These are phyloP conservation scores for Eutypella sp. DNA, from an alignment of 2,329 filamentous ascomycete genomes.

Conservation along the genomic window DNA sequence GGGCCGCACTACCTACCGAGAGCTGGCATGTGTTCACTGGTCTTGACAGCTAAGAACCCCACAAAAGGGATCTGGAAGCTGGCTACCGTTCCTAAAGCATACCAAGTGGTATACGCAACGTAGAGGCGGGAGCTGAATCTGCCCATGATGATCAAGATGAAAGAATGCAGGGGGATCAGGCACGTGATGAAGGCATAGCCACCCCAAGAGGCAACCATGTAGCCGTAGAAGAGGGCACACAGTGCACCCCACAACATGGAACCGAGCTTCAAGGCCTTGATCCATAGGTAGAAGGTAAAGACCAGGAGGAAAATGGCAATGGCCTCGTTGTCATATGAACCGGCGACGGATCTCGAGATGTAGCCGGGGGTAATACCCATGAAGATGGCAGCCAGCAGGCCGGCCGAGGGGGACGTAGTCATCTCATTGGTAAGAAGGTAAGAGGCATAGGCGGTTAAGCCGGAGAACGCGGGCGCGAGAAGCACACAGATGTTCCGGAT, in stretches of 20 bases:
- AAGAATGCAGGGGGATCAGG: slow-evolving; percentile 86
- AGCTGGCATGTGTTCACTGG: slow-evolving; percentile 97
- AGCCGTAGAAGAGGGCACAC: slow-evolving; percentile 94
- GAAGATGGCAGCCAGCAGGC: slow-evolving; percentile 87
- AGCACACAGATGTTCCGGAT: slow-evolving; percentile 99
- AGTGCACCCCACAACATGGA: slow-evolving; percentile 96
- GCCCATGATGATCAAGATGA: slow-evolving; percentile 94
- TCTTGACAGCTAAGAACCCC: slow-evolving; percentile 91
- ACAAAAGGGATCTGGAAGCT: slow-evolving; percentile 99
- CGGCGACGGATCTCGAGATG: slow-evolving; percentile 94
- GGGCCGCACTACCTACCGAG: slow-evolving; percentile 56
- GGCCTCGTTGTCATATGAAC: slow-evolving; percentile 98
- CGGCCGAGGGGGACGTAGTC: slow-evolving; percentile 90
- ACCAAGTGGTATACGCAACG: slow-evolving; percentile 97
- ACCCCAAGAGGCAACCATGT: slow-evolving; percentile 99
- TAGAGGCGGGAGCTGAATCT: slow-evolving; percentile 91
- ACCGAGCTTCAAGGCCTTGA: slow-evolving; percentile 94
- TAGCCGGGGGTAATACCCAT: slow-evolving; percentile 98
- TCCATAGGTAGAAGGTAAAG: slow-evolving; percentile 98
- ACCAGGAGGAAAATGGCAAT: slow-evolving; percentile 98
- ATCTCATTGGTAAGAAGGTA: slow-evolving; percentile 97
- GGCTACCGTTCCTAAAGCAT: slow-evolving; percentile 87
- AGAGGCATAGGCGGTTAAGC: slow-evolving; percentile 84
- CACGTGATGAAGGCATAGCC: slow-evolving; percentile 99
- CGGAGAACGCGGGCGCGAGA: slow-evolving; percentile 90